Evolutionary conservation across 768 basidiomycete species (phyloP), one percentile per base, ranked within the genome.

Genomic region (Lyophyllum atratum): DNA sequence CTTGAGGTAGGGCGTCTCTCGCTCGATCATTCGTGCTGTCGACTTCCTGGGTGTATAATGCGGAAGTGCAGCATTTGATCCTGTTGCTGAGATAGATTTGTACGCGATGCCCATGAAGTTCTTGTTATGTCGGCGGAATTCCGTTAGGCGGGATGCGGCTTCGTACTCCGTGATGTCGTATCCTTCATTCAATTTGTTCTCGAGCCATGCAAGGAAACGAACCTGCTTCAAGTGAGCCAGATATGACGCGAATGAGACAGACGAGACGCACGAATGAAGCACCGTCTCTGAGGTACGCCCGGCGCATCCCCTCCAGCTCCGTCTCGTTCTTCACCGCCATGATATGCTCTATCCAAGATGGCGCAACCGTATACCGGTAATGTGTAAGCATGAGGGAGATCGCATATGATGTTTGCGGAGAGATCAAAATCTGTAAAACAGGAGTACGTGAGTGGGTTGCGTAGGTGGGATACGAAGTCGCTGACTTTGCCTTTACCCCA

Each of bases 141-240:
- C 86, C 0, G 86, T 89, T 55, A 97, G 75, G 52, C 91, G 84
- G 70, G 87, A 92, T 1, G 86, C 92, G 12, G 95, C 95, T 67
- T 95, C 92, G 76, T 90, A 97, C 72, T 98, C 96, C 6, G 90
- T 90, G 62, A 98, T 88, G 58, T 88, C 83, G 66, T 90, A 90
- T 49, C 89, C 89, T 56, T 88, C 82, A 22, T 76, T 70, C 37
- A 95, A 77, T 71, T 92, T 90, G 55, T 84, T 73, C 55, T 98
- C 94, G 1, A 99, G 77, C 93, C 94, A 96, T 1, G 93, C 90
- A 56, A 95, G 83, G 86, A 93, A 98, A 66, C 79, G 80, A 43
- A 85, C 82, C 85, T 87, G 62, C 28, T 9, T 43, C 39, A 55
- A 22, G 37, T 46, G 34, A 54, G 52, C 47, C 10, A 48, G 51